Evolutionary conservation across 495 filamentous ascomycete species (phyloP).

Genomic region (Hypoxylon fragiforme): DNA sequence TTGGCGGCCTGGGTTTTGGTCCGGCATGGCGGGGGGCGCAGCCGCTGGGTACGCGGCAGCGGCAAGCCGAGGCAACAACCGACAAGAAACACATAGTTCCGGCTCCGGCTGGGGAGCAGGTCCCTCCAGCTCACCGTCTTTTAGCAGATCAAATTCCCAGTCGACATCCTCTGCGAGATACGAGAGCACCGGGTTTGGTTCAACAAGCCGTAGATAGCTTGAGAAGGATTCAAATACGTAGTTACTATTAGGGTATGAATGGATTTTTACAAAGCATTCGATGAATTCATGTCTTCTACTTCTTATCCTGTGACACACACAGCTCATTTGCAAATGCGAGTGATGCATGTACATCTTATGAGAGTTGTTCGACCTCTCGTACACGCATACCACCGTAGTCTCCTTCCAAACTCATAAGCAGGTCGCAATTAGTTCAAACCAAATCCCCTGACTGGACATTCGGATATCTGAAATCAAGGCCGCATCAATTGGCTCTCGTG

Average conservation of each 20-base stretch:
- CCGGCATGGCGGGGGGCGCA: constrained; percentile 70
- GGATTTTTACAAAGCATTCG: background rate
- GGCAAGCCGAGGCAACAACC: constrained; percentile 53
- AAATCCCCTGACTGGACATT: too few species aligned
- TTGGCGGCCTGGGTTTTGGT: constrained; percentile 91
- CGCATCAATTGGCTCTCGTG: background rate
- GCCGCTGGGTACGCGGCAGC: constrained; percentile 70
- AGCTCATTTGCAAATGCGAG: background rate
- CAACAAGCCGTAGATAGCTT: constrained; percentile 73
- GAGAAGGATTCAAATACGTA: too few species aligned
- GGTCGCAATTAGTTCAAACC: too few species aligned
- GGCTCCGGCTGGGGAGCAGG: constrained; percentile 45
- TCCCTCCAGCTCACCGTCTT: constrained; percentile 39
- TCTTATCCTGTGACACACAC: background rate
- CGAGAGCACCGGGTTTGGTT: constrained; percentile 88
- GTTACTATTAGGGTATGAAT: too few species aligned
- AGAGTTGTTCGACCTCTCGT: background rate
- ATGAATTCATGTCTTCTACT: background rate
- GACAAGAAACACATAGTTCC: constrained; percentile 33
- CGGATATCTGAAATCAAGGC: too few species aligned
- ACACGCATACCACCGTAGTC: background rate
- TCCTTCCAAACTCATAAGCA: too few species aligned
- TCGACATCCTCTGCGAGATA: constrained; percentile 60
- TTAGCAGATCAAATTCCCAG: constrained; percentile 44
- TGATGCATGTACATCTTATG: background rate